These are phyloP conservation scores for Talaromyces sp. DNA, from an alignment of 2,329 filamentous ascomycete species.

Conservation along the genomic window DNA sequence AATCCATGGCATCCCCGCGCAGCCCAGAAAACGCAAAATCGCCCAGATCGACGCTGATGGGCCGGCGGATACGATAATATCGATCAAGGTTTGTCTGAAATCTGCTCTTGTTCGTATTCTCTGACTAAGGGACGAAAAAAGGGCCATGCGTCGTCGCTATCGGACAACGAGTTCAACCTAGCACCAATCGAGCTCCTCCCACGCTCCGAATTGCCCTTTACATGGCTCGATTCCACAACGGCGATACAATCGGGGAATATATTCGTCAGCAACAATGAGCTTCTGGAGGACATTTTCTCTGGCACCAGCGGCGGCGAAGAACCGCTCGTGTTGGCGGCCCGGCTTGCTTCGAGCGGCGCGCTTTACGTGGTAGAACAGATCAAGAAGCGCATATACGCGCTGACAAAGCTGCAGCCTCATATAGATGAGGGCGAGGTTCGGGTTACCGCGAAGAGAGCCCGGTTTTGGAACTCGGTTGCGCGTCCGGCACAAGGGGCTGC, in stretches of 20 bases:
- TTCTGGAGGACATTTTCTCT: conserved; percentile 27
- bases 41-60: conserved; percentile 12
- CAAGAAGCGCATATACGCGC: conserved; percentile 35
- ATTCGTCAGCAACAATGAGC: conserved; percentile 33
- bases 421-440: conserved; percentile 35
- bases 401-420: conserved; percentile 28
- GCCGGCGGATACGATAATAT: conserved; percentile 13
- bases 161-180: conserved; percentile 29
- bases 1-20: conserved; percentile 20
- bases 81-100: conserved; percentile 26
- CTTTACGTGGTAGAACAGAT: conserved; percentile 37
- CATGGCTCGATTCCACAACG: conserved; percentile 33
- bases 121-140: conserved; percentile 11
- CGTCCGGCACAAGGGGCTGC: not conserved
- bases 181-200: conserved; percentile 31
- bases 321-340: conserved; percentile 28
- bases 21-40: conserved; percentile 31
- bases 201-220: conserved; percentile 32
- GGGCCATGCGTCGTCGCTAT: conserved; percentile 32
- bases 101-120: not conserved
- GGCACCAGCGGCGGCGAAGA: conserved; percentile 13
- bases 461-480: not conserved
- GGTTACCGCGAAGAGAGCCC: conserved; percentile 29
- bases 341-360: conserved; percentile 23
- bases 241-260: conserved; percentile 30